These are phyloP conservation scores for Aspergillus wentii DNA, from an alignment of 495 filamentous ascomycete species.

Conservation along the genomic window DNA sequence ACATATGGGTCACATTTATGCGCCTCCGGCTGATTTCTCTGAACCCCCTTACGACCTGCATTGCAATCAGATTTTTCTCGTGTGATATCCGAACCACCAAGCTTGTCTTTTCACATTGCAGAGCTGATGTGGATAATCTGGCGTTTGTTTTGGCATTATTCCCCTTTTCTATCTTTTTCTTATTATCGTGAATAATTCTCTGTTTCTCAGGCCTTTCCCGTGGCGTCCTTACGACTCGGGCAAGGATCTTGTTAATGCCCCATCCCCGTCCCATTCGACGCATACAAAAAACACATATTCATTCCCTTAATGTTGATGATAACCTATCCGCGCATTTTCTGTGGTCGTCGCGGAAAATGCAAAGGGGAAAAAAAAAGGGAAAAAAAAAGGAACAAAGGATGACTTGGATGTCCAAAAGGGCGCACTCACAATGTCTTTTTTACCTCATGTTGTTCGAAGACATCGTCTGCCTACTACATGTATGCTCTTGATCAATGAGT, in stretches of 20 bases:
- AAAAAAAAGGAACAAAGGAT: not conserved
- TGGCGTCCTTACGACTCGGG: not conserved
- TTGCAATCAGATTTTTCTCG: conserved; percentile 11
- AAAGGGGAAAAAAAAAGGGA: conserved; percentile 1
- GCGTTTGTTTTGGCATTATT: conserved; percentile 26
- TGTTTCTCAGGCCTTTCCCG: conserved; percentile 3
- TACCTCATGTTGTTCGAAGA: too few relatives aligned
- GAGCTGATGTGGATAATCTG: conserved; percentile 26
- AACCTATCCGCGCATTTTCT: conserved; percentile 8
- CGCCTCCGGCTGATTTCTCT: conserved; percentile 22
- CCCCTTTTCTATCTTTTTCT: conserved; percentile 8
- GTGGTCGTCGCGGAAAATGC: conserved; percentile 2
- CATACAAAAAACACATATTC: conserved; percentile 15
- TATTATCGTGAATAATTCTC: conserved; percentile 4
- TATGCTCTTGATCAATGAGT: conserved; percentile 6
- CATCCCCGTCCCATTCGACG: too few relatives aligned
- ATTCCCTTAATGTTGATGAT: conserved; percentile 16
- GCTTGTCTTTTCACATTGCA: conserved; percentile 16
- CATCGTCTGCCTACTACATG: too few relatives aligned
- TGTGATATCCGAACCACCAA: conserved; percentile 17
- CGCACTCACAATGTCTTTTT: too few relatives aligned
- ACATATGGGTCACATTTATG: conserved; percentile 34
- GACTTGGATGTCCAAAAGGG: not conserved
- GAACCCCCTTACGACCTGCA: conserved; percentile 19
- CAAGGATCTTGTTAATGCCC: too few relatives aligned